Evolutionary conservation across 345 rosid genomes (phyloP).

Genomic region (Brassica nigra): DNA sequence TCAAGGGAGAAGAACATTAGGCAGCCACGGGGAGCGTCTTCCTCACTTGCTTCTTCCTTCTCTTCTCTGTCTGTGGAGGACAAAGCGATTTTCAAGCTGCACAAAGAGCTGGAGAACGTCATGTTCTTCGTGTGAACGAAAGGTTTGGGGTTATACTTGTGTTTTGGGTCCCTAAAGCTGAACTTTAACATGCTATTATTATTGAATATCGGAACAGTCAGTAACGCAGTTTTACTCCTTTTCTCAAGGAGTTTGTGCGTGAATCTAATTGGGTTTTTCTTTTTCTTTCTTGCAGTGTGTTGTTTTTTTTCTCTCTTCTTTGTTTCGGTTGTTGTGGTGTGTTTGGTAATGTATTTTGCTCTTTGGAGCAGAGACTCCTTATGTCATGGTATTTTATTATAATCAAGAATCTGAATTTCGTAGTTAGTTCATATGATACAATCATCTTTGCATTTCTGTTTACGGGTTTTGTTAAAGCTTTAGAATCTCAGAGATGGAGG

Average conservation of each 20-base stretch:
- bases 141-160: slow-evolving; percentile 3
- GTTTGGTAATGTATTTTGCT: slow-evolving; percentile 23
- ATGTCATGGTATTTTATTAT: slow-evolving; percentile 14
- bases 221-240: slow-evolving; percentile 47
- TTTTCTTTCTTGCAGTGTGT: slow-evolving; percentile 2
- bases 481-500: not conserved
- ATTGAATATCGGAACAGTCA: slow-evolving; percentile 33
- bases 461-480: not conserved
- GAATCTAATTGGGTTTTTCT: slow-evolving; percentile 55
- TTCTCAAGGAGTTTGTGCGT: slow-evolving; percentile 66
- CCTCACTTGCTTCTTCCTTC: slow-evolving; percentile 42
- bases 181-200: slow-evolving; percentile 7
- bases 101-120: slow-evolving; percentile 56
- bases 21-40: slow-evolving; percentile 39
- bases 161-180: not conserved
- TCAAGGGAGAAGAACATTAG: slow-evolving; percentile 17
- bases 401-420: not conserved
- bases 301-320: not conserved
- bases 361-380: not conserved
- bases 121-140: slow-evolving; percentile 68
- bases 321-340: not conserved
- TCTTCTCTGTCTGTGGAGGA: slow-evolving; percentile 48
- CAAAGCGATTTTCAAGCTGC: slow-evolving; percentile 57
- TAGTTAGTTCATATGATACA: not conserved
- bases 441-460: not conserved